phyloP scores from a whole-genome alignment of 768 basidiomycete genomes.

The Glaciozyma martinii region DNA sequence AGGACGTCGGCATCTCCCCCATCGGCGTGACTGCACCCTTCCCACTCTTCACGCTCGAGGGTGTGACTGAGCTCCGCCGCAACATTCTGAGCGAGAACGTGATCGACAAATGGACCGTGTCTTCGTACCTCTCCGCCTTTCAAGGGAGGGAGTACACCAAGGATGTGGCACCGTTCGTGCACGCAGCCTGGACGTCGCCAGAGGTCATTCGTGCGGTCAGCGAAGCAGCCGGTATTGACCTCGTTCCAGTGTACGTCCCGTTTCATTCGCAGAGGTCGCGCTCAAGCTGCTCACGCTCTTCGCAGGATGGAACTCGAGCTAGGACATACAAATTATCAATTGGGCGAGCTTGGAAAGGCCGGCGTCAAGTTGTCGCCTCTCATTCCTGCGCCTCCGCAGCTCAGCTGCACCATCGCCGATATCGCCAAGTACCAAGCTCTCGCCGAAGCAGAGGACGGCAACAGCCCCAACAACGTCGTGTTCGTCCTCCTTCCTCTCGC shows the following conservation, averaged over 20 bases:
- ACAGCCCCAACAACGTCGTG: background rate
- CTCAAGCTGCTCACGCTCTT: too few species aligned
- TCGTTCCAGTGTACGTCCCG: conserved; percentile 10
- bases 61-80: conserved; percentile 15
- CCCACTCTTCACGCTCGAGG: conserved; percentile 17
- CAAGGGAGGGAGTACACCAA: conserved; percentile 12
- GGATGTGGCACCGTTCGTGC: conserved; percentile 3
- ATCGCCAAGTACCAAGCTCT: background rate
- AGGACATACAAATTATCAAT: conserved; percentile 8
- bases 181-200: conserved; percentile 14
- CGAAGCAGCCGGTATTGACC: conserved; percentile 25
- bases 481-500: background rate
- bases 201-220: conserved; percentile 10
- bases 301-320: conserved; percentile 10
- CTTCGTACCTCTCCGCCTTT: background rate
- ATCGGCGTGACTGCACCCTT: conserved; percentile 16
- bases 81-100: conserved; percentile 12
- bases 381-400: background rate
- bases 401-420: background rate
- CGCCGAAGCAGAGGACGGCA: background rate
- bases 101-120: conserved; percentile 9
- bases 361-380: background rate
- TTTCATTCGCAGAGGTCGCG: background rate
- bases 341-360: background rate
- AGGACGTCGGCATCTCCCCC: conserved; percentile 14